These are phyloP conservation scores for Fusarium pseudocircinatum DNA, from an alignment of 2,329 filamentous ascomycete genomes.

Conservation along the genomic window DNA sequence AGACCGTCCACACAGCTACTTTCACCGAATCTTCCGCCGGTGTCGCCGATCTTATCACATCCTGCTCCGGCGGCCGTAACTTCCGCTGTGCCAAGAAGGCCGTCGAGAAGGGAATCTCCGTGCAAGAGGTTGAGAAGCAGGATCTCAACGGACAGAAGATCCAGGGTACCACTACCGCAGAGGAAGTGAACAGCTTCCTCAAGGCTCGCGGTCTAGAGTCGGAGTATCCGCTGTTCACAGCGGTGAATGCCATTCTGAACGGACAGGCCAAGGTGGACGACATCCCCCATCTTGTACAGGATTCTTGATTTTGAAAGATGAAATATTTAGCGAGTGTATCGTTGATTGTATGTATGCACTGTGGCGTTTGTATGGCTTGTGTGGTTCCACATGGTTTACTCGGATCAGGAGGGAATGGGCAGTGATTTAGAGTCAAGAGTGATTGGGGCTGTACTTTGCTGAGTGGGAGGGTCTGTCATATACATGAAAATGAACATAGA, in stretches of 20 bases:
- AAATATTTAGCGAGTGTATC: conserved; percentile 4
- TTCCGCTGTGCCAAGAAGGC: conserved; percentile 93
- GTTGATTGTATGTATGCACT: conserved; percentile 10
- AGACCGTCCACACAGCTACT: conserved; percentile 81
- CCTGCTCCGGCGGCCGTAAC: conserved; percentile 90
- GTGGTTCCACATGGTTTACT: conserved; percentile 18
- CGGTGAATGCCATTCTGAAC: conserved; percentile 82
- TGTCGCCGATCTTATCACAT: conserved; percentile 95
- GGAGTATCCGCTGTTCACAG: conserved; percentile 92
- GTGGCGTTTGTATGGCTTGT: conserved; percentile 38
- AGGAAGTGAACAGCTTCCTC: conserved; percentile 90
- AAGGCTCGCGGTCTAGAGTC: conserved; percentile 79
- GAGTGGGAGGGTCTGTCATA: background rate
- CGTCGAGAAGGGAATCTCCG: conserved; percentile 79
- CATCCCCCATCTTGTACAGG: conserved; percentile 75
- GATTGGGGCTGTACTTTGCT: background rate
- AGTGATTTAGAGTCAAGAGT: conserved; percentile 20
- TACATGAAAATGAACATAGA: conserved; percentile 9
- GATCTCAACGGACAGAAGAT: conserved; percentile 97
- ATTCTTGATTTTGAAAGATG: conserved; percentile 34
- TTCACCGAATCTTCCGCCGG: conserved; percentile 98
- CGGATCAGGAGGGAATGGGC: conserved; percentile 11
- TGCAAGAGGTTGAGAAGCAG: conserved; percentile 86
- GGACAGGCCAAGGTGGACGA: conserved; percentile 81
- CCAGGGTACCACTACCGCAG: conserved; percentile 91